Base-by-base conservation (phyloP, 805 yeast genomes). In the Wickerhamiella slavikovae region DNA sequence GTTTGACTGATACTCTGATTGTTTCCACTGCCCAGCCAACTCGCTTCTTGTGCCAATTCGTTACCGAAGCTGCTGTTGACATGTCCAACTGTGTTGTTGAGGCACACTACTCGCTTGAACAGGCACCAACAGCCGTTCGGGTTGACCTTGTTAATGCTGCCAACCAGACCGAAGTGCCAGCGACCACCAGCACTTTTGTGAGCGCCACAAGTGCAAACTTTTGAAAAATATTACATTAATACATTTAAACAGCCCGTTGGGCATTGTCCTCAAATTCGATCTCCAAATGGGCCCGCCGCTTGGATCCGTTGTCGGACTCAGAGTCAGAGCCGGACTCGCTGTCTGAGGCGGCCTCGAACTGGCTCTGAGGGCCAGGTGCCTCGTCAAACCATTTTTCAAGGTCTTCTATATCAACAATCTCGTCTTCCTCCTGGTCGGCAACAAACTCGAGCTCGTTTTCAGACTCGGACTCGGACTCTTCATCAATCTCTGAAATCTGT, bases 371-470 rank as follows among this genome's bases (percentile, higher is more conserved):
- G 33, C 53, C 57, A 25, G 34, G 30, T 22, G 26, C 25, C 17
- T 52, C 47, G 19, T 66, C 73, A 26, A 57, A 53, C 95, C 95
- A 85, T 52, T 68, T 72, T 53, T 83, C 89, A 39, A 83, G 58
- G 43, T 85, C 94, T 57, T 83, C 95, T 58, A 85, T 67, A 47
- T 89, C 95, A 16, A 80, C 93, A 42, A 79, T 56, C 40, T 54
- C 55, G 16, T 49, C 52, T n/a, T n/a, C n/a, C 33, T 77, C 93
- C 29, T 77, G 93, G 37, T 71, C 93, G 41, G 71, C 82, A 30
- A 80, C 94, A 45, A 73, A 78, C 50, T 83, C 96, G 25, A 79
- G 71, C 50, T 79, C 80, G 22, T 82, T 75, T 29, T 66, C 68
- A 38, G 68, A 75, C 36, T 65, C 57, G 36, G 64, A 69, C 29